A percentile compares a stretch with the other conserved stretches of the same genome.
These are phyloP conservation scores for Letharia lupina DNA, from an alignment of 495 filamentous ascomycete species.

Conservation along the genomic window DNA sequence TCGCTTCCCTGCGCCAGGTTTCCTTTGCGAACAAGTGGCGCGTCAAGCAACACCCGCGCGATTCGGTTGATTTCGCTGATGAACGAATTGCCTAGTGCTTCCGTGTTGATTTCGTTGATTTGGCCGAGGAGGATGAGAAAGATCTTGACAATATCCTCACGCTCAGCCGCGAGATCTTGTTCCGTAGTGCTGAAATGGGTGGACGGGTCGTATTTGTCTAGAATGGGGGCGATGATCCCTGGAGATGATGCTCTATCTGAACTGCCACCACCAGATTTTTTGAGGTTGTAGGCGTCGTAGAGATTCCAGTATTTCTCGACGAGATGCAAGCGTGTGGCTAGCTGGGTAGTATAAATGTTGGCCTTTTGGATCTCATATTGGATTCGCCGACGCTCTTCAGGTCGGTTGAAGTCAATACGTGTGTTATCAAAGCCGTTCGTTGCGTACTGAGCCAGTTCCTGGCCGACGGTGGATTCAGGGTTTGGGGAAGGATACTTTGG, in stretches of 20 bases:
- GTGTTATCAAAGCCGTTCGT: conserved; percentile 5
- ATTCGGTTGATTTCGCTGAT: conserved; percentile 65
- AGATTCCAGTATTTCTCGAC: conserved; percentile 72
- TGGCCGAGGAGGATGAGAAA: conserved; percentile 59
- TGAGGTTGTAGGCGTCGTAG: conserved; percentile 41
- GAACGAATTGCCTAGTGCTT: conserved; percentile 69
- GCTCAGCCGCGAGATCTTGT: conserved; percentile 54
- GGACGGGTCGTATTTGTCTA: conserved; percentile 33
- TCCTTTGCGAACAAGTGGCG: conserved; percentile 49
- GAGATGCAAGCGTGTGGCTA: conserved; percentile 69
- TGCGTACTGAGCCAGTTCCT: conserved; percentile 2
- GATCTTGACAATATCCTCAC: conserved; percentile 66
- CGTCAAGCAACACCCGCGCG: conserved; percentile 62
- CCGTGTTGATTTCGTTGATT: conserved; percentile 71
- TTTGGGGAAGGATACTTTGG: conserved; percentile 17
- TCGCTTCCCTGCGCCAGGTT: conserved; percentile 49
- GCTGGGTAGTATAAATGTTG: conserved; percentile 68
- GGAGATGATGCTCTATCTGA: background rate
- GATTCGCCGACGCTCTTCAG: conserved; percentile 44
- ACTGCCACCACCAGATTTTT: background rate
- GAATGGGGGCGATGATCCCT: conserved; percentile 17
- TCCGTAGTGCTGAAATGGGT: conserved; percentile 34
- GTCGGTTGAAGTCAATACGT: conserved; percentile 22
- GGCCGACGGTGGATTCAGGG: conserved; percentile 20
- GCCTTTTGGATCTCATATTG: conserved; percentile 80